Percentiles rank a stretch among this genome's conserved stretches.
These are phyloP conservation scores for Schizosaccharomyces octosporus DNA, from an alignment of 805 yeast genomes.

Conservation along the genomic window DNA sequence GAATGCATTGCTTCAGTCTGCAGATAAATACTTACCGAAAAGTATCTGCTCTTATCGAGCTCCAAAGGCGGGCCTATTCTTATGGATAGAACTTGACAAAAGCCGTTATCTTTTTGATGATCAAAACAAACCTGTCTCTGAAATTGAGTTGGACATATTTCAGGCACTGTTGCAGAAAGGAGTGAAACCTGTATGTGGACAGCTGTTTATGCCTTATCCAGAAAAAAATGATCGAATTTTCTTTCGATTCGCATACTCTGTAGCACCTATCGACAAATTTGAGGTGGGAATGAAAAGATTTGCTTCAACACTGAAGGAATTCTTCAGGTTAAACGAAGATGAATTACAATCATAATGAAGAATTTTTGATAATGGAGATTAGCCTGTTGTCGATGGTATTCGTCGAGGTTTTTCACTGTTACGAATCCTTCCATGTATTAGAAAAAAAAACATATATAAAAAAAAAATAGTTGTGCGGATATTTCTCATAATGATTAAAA, in stretches of 20 bases:
- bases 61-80: conserved; percentile 31
- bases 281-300: not conserved
- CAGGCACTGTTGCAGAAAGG: not conserved
- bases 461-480: too few relatives aligned
- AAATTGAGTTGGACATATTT: not conserved
- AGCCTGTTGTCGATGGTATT: too few relatives aligned
- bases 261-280: not conserved
- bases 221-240: not conserved
- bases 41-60: conserved; percentile 14
- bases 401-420: too few relatives aligned
- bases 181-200: not conserved
- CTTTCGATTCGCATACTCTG: not conserved
- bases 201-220: not conserved
- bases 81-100: conserved; percentile 30
- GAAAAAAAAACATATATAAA: too few relatives aligned
- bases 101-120: not conserved
- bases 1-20: conserved; percentile 60
- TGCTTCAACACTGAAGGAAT: not conserved
- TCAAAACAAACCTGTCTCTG: not conserved
- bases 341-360: too few relatives aligned
- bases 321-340: not conserved
- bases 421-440: too few relatives aligned
- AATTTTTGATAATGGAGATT: too few relatives aligned
- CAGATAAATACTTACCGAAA: conserved; percentile 32
- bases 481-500: too few relatives aligned